Base-by-base conservation (phyloP, 2,329 filamentous ascomycete genomes). In the Diaporthe ampelina region DNA sequence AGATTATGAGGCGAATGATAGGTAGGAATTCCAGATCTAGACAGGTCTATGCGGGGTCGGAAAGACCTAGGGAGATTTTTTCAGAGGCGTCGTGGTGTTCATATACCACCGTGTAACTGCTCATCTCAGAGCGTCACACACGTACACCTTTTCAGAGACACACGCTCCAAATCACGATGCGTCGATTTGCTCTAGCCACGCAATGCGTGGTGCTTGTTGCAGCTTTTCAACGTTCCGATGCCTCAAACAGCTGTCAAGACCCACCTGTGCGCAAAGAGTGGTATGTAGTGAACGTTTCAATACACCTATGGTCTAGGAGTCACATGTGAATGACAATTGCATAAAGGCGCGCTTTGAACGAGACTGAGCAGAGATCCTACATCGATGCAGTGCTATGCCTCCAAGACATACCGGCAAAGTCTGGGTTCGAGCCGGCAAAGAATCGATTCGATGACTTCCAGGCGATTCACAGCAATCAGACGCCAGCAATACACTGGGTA, bases 381-480 rank as follows among this genome's bases (percentile, higher is more conserved):
- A 45, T 61, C 37, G 37, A 61, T 61, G 24, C 58, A 45, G 58
- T 43, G 15, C 37, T 61, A 24, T 43, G 37, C 19, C 37, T 61
- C 58, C 58, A 61, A 26, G 24, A 61, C 0, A 45, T 61, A 19
- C 15, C 58, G n/a, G 8, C 37, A 26, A 61, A 26, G 24, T 61
- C 58, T 5, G 58, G 37, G 11, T 29, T 45, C 2, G 58, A 61
- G 37, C 58, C 58, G 17, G 58, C n/a, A 9, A 21, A 45, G 24
- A 61, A 61, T n/a, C 58, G 58, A 1, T 61, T 61, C 24, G 58
- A 61, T 29, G 58, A 61, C 24, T 61, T 45, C 3, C 58, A 61
- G 17, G 58, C 58, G n/a, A 45, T 45, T 6, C 58, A 43, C n/a
- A 61, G 37, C 24, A 29, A 13, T 4, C 58, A 61, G 9, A 61